phyloP scores from a whole-genome alignment of 1,284 basidiomycete genomes.

The Ganoderma multipileum region DNA sequence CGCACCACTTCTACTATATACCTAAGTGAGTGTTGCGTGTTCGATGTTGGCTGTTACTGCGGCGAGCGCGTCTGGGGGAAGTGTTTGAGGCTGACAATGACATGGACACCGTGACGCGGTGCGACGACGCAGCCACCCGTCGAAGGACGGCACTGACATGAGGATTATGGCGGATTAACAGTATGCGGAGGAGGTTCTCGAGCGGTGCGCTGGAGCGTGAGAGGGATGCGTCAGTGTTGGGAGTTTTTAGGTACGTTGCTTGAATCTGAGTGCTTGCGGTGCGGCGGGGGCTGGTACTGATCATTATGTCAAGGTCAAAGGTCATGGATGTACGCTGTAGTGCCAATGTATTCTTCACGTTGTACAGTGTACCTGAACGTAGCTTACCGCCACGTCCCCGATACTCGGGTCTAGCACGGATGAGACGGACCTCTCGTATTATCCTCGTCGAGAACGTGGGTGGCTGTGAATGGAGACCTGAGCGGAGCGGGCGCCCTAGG shows the following conservation, averaged over 20 bases:
- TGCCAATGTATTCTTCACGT: neutral
- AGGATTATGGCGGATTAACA: slow-evolving; percentile 57
- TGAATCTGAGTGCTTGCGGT: neutral
- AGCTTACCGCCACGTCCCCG: neutral
- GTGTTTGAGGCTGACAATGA: neutral
- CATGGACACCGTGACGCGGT: neutral
- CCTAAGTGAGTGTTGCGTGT: no score
- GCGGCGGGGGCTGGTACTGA: neutral
- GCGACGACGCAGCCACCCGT: slow-evolving; percentile 48
- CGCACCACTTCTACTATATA: slow-evolving; percentile 59
- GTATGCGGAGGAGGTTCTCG: slow-evolving; percentile 48
- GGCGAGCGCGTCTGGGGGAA: slow-evolving; percentile 31
- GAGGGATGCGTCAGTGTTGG: neutral
- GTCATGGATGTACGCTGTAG: neutral
- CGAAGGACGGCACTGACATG: slow-evolving; percentile 48
- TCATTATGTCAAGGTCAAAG: neutral
- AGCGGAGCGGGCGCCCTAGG: no score
- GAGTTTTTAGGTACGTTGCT: neutral
- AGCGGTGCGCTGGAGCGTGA: slow-evolving; percentile 17
- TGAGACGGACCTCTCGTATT: no score
- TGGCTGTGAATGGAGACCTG: no score
- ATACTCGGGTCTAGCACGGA: neutral
- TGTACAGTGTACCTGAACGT: neutral
- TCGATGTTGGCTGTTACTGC: no score
- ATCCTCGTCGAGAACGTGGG: no score